Percentiles rank a stretch among this genome's conserved stretches.
phyloP scores from a whole-genome alignment of 179 eudicot species.

The Camellia oleifera region DNA sequence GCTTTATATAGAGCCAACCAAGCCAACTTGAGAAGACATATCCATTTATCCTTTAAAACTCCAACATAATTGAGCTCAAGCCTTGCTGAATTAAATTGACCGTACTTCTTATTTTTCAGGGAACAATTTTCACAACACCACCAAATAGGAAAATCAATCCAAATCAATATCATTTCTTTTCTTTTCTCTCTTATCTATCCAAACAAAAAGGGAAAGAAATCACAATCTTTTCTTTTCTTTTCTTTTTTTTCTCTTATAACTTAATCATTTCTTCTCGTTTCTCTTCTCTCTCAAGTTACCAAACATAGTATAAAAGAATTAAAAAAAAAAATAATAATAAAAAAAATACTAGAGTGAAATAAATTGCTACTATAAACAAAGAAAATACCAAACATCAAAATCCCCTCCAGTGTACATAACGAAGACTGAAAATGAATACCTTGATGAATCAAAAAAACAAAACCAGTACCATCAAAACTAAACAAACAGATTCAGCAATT shows the following conservation, averaged over 20 bases:
- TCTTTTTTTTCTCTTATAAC: too few relatives aligned
- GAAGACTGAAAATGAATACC: background rate
- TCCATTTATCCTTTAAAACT: too few relatives aligned
- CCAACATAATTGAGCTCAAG: background rate
- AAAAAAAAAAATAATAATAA: too few relatives aligned
- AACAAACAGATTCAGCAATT: background rate
- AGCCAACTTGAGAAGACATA: too few relatives aligned
- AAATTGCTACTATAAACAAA: background rate
- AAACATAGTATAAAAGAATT: too few relatives aligned
- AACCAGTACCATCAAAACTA: background rate
- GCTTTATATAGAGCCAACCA: background rate
- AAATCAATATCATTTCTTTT: background rate
- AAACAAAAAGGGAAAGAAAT: too few relatives aligned
- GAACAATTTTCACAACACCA: background rate
- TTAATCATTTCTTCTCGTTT: too few relatives aligned
- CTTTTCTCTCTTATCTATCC: background rate
- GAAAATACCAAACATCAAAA: background rate
- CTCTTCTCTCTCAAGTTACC: too few relatives aligned
- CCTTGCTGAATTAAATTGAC: background rate
- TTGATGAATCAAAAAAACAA: background rate
- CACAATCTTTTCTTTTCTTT: too few relatives aligned
- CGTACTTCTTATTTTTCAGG: background rate
- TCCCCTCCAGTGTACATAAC: background rate
- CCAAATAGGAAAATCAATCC: background rate
- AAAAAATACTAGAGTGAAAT: background rate